A percentile compares a stretch with the other conserved stretches of the same genome.
Conservation (phyloP, 2,329 filamentous ascomycete genomes). For the Acrocalymma vagum region DNA sequence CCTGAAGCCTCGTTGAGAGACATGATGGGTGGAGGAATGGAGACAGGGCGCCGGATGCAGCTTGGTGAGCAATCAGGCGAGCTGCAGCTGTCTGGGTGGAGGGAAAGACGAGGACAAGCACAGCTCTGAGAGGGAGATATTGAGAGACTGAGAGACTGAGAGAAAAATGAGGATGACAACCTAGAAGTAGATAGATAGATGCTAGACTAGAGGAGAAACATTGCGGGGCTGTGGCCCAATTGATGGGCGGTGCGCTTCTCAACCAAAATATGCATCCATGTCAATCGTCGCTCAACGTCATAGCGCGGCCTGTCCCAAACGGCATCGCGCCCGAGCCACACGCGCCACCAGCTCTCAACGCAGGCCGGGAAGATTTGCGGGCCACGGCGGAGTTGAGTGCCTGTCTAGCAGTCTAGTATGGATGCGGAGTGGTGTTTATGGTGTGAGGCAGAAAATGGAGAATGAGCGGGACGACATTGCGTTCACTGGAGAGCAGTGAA, state of each 20-base stretch:
- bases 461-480: no score
- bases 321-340: conserved; percentile 31
- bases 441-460: no score
- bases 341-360: conserved; percentile 28
- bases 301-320: conserved; percentile 31
- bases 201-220: conserved; percentile 4
- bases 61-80: conserved; percentile 23
- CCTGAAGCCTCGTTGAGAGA: conserved; percentile 54
- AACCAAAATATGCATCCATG: conserved; percentile 38
- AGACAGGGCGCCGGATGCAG: conserved; percentile 15
- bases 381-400: no score
- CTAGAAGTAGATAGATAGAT: conserved; percentile 22
- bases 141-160: conserved; percentile 15
- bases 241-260: conserved; percentile 36
- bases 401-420: no score
- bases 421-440: no score
- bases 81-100: conserved; percentile 11
- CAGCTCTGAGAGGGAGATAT: conserved; percentile 17
- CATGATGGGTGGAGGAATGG: conserved; percentile 33
- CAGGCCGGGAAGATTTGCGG: conserved; percentile 27
- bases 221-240: conserved; percentile 41
- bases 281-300: conserved; percentile 38
- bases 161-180: conserved; percentile 8
- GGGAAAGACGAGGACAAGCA: conserved; percentile 9
- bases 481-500: no score